These are phyloP conservation scores for Tylopilus subfusipes DNA, from an alignment of 768 basidiomycete species.

Conservation along the genomic window DNA sequence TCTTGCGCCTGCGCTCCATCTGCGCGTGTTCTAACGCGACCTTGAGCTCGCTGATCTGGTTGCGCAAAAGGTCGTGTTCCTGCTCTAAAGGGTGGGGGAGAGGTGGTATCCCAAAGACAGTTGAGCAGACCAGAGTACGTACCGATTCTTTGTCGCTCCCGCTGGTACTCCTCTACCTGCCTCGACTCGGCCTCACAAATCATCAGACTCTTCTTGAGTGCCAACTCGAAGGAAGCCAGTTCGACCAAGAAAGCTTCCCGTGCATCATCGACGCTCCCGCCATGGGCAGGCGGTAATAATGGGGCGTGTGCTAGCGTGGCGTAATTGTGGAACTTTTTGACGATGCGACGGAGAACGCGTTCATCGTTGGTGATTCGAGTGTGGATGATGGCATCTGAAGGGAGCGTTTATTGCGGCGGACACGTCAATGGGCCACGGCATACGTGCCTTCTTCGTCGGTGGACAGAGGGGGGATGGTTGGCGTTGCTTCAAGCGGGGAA, in stretches of 20 bases:
- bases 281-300: conserved; percentile 30
- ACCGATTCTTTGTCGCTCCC: conserved; percentile 72
- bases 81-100: conserved; percentile 42
- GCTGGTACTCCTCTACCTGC: conserved; percentile 81
- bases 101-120: background rate
- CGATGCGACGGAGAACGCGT: conserved; percentile 68
- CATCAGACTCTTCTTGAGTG: conserved; percentile 75
- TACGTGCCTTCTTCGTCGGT: conserved; percentile 60
- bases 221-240: conserved; percentile 69
- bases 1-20: conserved; percentile 68
- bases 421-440: conserved; percentile 6
- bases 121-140: conserved; percentile 23
- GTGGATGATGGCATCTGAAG: conserved; percentile 72
- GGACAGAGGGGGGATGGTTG: conserved; percentile 44
- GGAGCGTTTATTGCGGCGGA: conserved; percentile 7
- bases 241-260: conserved; percentile 78
- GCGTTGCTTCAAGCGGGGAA: conserved; percentile 12
- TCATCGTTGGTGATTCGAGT: conserved; percentile 82
- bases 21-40: conserved; percentile 75
- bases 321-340: conserved; percentile 80
- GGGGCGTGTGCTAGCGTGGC: conserved; percentile 53
- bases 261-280: conserved; percentile 57
- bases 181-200: conserved; percentile 82
- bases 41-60: conserved; percentile 78
- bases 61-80: conserved; percentile 63